These are phyloP conservation scores for Huntiella savannae DNA, from an alignment of 2,329 filamentous ascomycete genomes.

Conservation along the genomic window DNA sequence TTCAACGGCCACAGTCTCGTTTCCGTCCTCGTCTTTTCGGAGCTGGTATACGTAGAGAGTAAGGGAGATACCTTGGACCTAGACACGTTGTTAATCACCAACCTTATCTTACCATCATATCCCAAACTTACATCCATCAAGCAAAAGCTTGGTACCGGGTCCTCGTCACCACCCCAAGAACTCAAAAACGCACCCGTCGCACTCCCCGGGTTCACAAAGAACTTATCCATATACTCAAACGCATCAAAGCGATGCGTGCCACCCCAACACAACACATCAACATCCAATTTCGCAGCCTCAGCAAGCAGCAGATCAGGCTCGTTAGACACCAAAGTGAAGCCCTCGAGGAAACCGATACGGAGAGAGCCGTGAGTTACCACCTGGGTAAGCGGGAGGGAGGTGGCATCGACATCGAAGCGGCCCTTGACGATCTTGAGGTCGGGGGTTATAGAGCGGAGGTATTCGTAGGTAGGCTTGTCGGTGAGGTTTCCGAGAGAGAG, in stretches of 20 bases:
- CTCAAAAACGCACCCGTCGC: constrained; percentile 44
- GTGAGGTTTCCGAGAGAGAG: constrained; percentile 66
- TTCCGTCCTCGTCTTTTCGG: constrained; percentile 56
- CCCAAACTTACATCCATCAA: constrained; percentile 73
- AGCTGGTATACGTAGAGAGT: constrained; percentile 89
- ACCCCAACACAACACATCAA: constrained; percentile 50
- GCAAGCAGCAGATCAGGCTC: constrained; percentile 48
- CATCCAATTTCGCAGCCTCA: constrained; percentile 48
- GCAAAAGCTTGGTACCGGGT: constrained; percentile 79
- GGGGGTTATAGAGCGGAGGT: constrained; percentile 55
- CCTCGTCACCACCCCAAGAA: constrained; percentile 41
- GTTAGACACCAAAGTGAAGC: constrained; percentile 47
- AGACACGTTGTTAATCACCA: neutral
- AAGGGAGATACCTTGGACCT: constrained; percentile 92
- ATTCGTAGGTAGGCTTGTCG: constrained; percentile 63
- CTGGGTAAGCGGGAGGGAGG: constrained; percentile 44
- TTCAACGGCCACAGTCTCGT: constrained; percentile 64
- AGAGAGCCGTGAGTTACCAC: constrained; percentile 47
- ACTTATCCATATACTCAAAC: constrained; percentile 57
- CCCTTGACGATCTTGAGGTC: constrained; percentile 53
- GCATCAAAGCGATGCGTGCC: constrained; percentile 51
- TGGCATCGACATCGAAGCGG: constrained; percentile 46
- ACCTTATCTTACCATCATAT: neutral
- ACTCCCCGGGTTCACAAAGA: constrained; percentile 51
- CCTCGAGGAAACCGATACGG: constrained; percentile 48